Percentiles rank a stretch among this genome's conserved stretches.
Evolutionary conservation across 306 rosid genomes (phyloP).

Genomic region (Comarum palustre): DNA sequence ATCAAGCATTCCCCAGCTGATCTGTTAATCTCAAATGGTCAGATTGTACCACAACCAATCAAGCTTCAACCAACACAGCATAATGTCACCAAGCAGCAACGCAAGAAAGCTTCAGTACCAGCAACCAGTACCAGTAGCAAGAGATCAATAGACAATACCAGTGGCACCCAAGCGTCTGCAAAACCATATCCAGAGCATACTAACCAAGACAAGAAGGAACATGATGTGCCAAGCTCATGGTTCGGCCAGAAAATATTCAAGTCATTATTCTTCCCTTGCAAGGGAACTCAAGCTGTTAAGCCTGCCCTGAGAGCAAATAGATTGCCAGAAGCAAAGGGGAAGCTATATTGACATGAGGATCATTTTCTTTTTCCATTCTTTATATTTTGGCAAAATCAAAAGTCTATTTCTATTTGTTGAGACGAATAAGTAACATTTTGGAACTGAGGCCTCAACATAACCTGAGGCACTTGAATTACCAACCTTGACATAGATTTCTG

Average conservation of each 20-base stretch:
- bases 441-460: conserved; percentile 13
- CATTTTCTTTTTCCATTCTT: conserved; percentile 19
- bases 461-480: conserved; percentile 23
- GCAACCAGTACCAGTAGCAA: conserved; percentile 28
- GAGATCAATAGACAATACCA: conserved; percentile 29
- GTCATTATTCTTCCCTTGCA: conserved; percentile 51
- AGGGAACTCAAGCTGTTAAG: conserved; percentile 36
- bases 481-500: neutral
- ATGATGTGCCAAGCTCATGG: conserved; percentile 18
- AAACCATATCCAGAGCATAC: conserved; percentile 26
- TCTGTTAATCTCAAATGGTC: conserved; percentile 45
- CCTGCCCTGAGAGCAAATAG: conserved; percentile 33
- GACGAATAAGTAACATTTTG: conserved; percentile 8
- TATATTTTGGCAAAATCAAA: conserved; percentile 15
- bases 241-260: conserved; percentile 42
- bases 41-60: conserved; percentile 40
- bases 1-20: conserved; percentile 46
- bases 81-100: conserved; percentile 15
- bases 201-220: conserved; percentile 29
- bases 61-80: conserved; percentile 31
- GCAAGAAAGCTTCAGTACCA: conserved; percentile 26
- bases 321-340: conserved; percentile 30
- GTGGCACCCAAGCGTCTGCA: conserved; percentile 22
- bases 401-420: conserved; percentile 6
- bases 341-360: conserved; percentile 30